Evolutionary conservation across 371 early-diverging fungal species (phyloP), one percentile per base, ranked within the genome.

Genomic region (Caulochytrium protostelioides): DNA sequence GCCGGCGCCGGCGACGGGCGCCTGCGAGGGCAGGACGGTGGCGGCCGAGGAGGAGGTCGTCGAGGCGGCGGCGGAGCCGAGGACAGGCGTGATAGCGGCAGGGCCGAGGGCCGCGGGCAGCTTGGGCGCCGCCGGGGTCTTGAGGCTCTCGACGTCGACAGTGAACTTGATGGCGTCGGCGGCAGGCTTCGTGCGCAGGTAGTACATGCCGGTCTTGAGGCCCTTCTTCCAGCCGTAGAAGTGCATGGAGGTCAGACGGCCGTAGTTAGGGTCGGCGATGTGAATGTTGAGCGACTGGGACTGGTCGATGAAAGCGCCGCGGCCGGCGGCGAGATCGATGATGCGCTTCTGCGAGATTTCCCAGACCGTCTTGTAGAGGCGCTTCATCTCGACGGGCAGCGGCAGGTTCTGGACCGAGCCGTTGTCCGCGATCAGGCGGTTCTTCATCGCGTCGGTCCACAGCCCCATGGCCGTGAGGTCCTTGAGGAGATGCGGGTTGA

Each of bases 121-220:
- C 18, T 14, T 17, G 20, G 18, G 4, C 20, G 32, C 32, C 4
- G 10, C 10, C 5, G 24, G 6, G 24, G 10, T 24, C 24, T 10
- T 5, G 17, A 22, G 19, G 7, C 4, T 12, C 72, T 72, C 2
- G 72, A 70, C 25, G 73, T 84, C 55, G 62, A 83, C 72, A 15
- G 64, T 62, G 35, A 89, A 90, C 71, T 99, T 89, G 65, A 98
- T 97, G 8, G 99, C 97, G 44, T 91, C 92, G 9, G 76, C 85
- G 9, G 94, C 89, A 13, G 99, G 98, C 27, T 87, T 73, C 3
- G 97, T 82, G 35, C 99, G 79, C 32, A 99, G 62, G 52, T 99
- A 99, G 65, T 99, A 99, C 94, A 97, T 92, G 42, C 99, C 99
- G 6, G 99, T 99, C 74, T 99, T 99, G 28, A 99, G 69, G 2